Conservation (phyloP, 2,329 filamentous ascomycete genomes). For the Penicillium oxalicum region DNA sequence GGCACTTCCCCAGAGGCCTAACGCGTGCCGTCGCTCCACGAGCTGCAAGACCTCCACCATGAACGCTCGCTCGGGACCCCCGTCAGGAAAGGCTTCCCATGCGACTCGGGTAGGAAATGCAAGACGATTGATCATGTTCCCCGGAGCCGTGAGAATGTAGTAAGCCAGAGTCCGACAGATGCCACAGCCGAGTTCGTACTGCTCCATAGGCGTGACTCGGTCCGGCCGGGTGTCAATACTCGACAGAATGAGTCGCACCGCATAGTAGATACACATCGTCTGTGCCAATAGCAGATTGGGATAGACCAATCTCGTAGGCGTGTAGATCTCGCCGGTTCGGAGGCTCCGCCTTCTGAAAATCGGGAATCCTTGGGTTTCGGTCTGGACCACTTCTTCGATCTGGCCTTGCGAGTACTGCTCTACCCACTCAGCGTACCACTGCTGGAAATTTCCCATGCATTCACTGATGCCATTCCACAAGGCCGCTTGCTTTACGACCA, state of each 20-base stretch:
- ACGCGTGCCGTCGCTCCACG: slow-evolving; percentile 31
- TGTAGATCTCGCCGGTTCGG: slow-evolving; percentile 27
- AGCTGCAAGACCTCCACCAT: slow-evolving; percentile 29
- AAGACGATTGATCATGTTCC: slow-evolving; percentile 38
- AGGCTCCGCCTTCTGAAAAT: slow-evolving; percentile 30
- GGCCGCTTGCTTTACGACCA: slow-evolving; percentile 26
- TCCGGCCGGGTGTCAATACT: slow-evolving; percentile 29
- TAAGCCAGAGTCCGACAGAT: slow-evolving; percentile 34
- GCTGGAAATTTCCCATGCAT: slow-evolving; percentile 25
- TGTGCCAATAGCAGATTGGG: slow-evolving; percentile 33
- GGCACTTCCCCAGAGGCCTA: slow-evolving; percentile 31
- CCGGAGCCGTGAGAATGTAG: slow-evolving; percentile 31
- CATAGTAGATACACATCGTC: slow-evolving; percentile 34
- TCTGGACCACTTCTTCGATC: slow-evolving; percentile 22
- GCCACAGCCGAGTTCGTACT: slow-evolving; percentile 31
- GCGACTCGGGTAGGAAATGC: slow-evolving; percentile 34
- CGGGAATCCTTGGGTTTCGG: slow-evolving; percentile 25
- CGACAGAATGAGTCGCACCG: slow-evolving; percentile 30
- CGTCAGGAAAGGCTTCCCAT: slow-evolving; percentile 33
- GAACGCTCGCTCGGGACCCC: slow-evolving; percentile 28
- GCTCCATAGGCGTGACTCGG: slow-evolving; percentile 25
- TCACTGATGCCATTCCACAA: slow-evolving; percentile 33
- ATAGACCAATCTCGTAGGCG: slow-evolving; percentile 28
- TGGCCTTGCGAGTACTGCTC: slow-evolving; percentile 28
- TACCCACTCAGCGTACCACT: slow-evolving; percentile 30